Evolutionary conservation across 2,329 filamentous ascomycete species (phyloP).

Genomic region (Coniochaeta hoffmannii): DNA sequence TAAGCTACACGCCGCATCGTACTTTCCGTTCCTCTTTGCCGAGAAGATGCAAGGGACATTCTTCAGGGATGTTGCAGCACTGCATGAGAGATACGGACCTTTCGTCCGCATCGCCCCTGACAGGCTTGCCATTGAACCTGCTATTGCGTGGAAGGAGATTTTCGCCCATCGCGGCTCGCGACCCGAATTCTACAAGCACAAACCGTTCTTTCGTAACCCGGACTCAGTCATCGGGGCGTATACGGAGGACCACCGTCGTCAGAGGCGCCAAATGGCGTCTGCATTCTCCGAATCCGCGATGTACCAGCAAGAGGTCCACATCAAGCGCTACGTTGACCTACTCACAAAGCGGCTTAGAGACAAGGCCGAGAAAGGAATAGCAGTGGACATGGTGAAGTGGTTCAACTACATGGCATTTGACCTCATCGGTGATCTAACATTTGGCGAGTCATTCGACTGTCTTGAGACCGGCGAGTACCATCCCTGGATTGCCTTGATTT

Average conservation of each 20-base stretch:
- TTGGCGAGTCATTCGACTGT: constrained; percentile 34
- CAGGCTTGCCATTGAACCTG: constrained; percentile 33
- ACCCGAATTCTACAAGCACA: not conserved
- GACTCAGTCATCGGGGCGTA: constrained; percentile 20
- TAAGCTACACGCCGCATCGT: not conserved
- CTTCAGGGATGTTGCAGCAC: not conserved
- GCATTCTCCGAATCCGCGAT: constrained; percentile 13
- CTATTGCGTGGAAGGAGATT: constrained; percentile 24
- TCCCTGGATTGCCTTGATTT: constrained; percentile 18
- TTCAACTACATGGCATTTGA: constrained; percentile 29
- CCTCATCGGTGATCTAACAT: constrained; percentile 36
- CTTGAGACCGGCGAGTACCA: constrained; percentile 23
- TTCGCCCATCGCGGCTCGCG: constrained; percentile 20
- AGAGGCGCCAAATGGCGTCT: constrained; percentile 22
- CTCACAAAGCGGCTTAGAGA: constrained; percentile 17
- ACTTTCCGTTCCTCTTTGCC: not conserved
- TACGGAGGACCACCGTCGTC: constrained; percentile 19
- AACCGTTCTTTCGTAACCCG: constrained; percentile 13
- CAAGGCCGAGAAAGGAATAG: constrained; percentile 5
- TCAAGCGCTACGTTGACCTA: constrained; percentile 18
- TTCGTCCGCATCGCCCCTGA: constrained; percentile 36
- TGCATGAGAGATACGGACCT: constrained; percentile 16
- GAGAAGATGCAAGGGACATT: not conserved
- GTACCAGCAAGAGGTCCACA: constrained; percentile 23
- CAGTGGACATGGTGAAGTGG: constrained; percentile 9